phyloP scores from a whole-genome alignment of 345 rosid genomes.

The Melastoma malabathricum region DNA sequence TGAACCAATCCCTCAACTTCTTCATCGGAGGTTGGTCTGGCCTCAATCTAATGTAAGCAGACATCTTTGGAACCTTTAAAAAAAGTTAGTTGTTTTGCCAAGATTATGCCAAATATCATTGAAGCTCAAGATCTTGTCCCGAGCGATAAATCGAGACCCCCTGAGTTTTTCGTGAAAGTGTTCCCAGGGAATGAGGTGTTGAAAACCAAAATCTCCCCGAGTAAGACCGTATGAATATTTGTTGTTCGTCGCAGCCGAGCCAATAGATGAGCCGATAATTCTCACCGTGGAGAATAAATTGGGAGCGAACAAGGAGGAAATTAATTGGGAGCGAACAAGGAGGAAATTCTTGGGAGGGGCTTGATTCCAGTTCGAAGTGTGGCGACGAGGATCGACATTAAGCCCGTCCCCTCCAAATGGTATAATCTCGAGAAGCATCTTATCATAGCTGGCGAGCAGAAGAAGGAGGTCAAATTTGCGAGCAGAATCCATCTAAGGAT shows the following conservation, averaged over 20 bases:
- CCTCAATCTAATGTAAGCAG: too few species aligned
- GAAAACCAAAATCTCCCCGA: conserved; percentile 15
- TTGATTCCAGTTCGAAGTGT: too few species aligned
- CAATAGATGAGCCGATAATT: conserved; percentile 20
- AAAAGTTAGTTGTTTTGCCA: too few species aligned
- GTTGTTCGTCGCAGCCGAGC: conserved; percentile 27
- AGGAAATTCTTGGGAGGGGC: too few species aligned
- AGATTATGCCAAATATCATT: too few species aligned
- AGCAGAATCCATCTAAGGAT: conserved; percentile 25
- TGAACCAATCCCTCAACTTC: too few species aligned
- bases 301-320: too few species aligned
- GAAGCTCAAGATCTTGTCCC: too few species aligned
- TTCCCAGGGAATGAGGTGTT: conserved; percentile 15
- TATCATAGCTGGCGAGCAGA: conserved; percentile 15
- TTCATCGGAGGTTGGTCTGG: too few species aligned
- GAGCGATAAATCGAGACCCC: conserved; percentile 1
- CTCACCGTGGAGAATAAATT: conserved; percentile 22
- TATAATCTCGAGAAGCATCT: conserved; percentile 10
- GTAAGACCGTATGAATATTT: conserved; percentile 21
- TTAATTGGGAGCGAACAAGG: conserved; percentile 10
- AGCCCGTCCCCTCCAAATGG: too few species aligned
- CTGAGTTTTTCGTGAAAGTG: conserved; percentile 23
- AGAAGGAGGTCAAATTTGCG: conserved; percentile 20
- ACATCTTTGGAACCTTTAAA: too few species aligned
- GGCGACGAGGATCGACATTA: too few species aligned